Evolutionary conservation across 208 protist genomes (phyloP), one percentile per base, ranked within the genome.

Genomic region (Leishmania tarentolae): DNA sequence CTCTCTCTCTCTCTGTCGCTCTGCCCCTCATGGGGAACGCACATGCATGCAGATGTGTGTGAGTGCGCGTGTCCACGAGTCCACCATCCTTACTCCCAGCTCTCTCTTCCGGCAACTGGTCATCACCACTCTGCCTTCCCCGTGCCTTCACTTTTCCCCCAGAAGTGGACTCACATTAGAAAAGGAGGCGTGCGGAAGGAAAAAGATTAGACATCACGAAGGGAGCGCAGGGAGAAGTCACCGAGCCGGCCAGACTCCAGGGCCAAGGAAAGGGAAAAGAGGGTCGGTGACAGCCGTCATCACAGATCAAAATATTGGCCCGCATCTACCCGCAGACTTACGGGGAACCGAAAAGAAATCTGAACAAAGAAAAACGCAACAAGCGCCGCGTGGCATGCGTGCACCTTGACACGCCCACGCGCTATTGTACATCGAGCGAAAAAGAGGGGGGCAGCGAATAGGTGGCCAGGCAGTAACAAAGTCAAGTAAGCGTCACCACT

Each of bases 341-440:
- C 63, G 42, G 57, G 24, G 13, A 3, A 8, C 8, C 8, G 15
- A 42, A 42, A 28, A 8, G 56, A 6, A 61, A 61, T 9, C 5
- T 24, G 5, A 7, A 61, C 7, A 37, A 53, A 47, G 7, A 73
- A 52, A 28, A 52, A 8, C n/a, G 15, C 31, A 21, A 71, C 9
- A 8, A 47, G 15, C 42, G 42, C 15, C 0, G 69, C n/a, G 42
- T 21, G 9, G 69, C 19, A 44, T 73, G 69, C 44, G 35, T 9
- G 21, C 69, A 50, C 24, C 44, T 13, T 28, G 44, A 13, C 69
- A 52, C 69, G 28, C 40, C 24, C 24, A 44, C 73, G 35, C 21
- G 52, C 35, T 52, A n/a, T 31, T 63, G 40, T 57, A 70, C 56
- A 65, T 57, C 42, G 57, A 79, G 75, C 50, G 37, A 70, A 15